These are phyloP conservation scores for Clathrospora elynae DNA, from an alignment of 2,329 filamentous ascomycete genomes.

Conservation along the genomic window DNA sequence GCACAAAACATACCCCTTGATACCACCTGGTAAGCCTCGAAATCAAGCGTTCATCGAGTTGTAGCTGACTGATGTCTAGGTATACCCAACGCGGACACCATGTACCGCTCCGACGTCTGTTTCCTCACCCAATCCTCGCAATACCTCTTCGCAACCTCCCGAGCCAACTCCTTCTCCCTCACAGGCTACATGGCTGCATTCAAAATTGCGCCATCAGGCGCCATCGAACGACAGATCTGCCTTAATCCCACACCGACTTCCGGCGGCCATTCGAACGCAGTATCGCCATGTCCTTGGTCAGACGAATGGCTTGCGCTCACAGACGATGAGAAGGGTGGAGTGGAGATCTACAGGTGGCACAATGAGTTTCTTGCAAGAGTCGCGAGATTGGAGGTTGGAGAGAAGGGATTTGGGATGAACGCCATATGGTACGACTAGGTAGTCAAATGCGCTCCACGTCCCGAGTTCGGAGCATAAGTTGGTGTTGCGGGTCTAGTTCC, in stretches of 20 bases:
- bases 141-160: slow-evolving; percentile 84
- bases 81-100: slow-evolving; percentile 57
- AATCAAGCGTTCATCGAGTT: not conserved
- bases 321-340: slow-evolving; percentile 83
- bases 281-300: slow-evolving; percentile 80
- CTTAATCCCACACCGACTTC: slow-evolving; percentile 85
- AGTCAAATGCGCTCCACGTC: slow-evolving; percentile 3
- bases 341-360: slow-evolving; percentile 87
- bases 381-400: slow-evolving; percentile 74
- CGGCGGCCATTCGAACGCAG: slow-evolving; percentile 86
- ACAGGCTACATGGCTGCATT: slow-evolving; percentile 86
- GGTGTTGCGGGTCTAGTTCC: slow-evolving; percentile 21
- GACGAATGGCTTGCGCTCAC: slow-evolving; percentile 91
- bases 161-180: slow-evolving; percentile 74
- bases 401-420: slow-evolving; percentile 95
- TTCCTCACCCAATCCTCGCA: slow-evolving; percentile 69
- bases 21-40: slow-evolving; percentile 70
- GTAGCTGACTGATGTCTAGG: slow-evolving; percentile 23
- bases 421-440: slow-evolving; percentile 87
- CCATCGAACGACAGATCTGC: slow-evolving; percentile 77
- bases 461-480: slow-evolving; percentile 2
- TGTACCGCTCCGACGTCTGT: slow-evolving; percentile 87
- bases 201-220: slow-evolving; percentile 68
- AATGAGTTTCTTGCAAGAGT: slow-evolving; percentile 80
- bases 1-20: slow-evolving; percentile 74